Base-by-base conservation (phyloP, 192 early-diverging fungal species). In the Coemansia sp. region DNA sequence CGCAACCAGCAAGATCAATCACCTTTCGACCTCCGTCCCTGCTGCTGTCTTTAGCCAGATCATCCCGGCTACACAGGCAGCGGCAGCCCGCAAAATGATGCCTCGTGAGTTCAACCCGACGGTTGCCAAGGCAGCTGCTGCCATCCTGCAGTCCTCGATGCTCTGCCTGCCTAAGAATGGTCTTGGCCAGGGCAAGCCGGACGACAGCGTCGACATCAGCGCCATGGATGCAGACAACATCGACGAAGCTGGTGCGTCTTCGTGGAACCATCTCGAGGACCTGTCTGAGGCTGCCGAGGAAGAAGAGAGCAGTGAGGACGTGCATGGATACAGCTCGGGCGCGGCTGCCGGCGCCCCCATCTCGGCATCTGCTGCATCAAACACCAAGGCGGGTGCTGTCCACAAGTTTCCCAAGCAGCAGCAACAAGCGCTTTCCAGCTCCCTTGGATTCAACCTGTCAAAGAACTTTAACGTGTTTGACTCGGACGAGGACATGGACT, bases 51-150 rank as follows among this genome's bases (percentile, higher is more conserved):
- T 77, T 20, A 77, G 73, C 67, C 66, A 77, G 67, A 70, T 77
- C 24, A 77, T 77, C 19, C 73, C 73, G 7, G 73, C 73, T 9
- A 70, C 73, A 1, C 66, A 77, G 50, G 73, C 67, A 3, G 73
- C 73, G 8, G 67, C 73, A 9, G 73, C 73, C 23, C 73, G 63
- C 46, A 70, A 77, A 62, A 70, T 70, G 66, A 77, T 77, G 73
- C 73, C 73, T n/a, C 73, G 73, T 25, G 73, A 77, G 62, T 45
- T 59, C 35, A 77, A 77, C 51, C 62, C 32, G 4, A 65, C 67
- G 4, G 67, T 61, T 9, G 67, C 62, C 45, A 69, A 77, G 63
- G 66, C 67, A 0, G 66, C 73, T 5, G 67, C 73, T 1, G 73
- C 61, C 10, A 61, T 70, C 34, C 58, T 75, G 60, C 72, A 77